phyloP scores from a whole-genome alignment of 1,284 basidiomycete genomes.

The Ganoderma multipileum region DNA sequence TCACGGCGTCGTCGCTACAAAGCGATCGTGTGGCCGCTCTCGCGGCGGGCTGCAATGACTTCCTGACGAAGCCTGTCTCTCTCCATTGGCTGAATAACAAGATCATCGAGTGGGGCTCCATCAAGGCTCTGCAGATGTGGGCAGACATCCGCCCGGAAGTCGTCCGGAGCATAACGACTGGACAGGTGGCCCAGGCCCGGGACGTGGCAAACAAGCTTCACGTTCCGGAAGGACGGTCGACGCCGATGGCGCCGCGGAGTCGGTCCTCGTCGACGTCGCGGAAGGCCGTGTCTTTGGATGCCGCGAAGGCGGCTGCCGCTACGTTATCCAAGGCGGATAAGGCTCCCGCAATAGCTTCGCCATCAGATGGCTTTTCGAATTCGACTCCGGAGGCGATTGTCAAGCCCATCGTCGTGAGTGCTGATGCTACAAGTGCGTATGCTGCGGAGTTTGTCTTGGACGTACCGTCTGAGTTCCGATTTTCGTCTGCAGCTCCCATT shows the following conservation, averaged over 20 bases:
- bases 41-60: conserved; percentile 98
- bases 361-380: conserved; percentile 11
- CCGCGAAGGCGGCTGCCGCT: conserved; percentile 28
- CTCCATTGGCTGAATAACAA: conserved; percentile 97
- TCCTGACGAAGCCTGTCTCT: conserved; percentile 97
- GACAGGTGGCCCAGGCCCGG: conserved; percentile 68
- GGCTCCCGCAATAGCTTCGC: conserved; percentile 2
- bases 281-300: conserved; percentile 27
- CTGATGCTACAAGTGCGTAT: conserved; percentile 6
- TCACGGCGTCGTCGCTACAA: conserved; percentile 94
- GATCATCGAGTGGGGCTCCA: conserved; percentile 97
- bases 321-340: conserved; percentile 25
- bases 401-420: not conserved
- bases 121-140: conserved; percentile 89
- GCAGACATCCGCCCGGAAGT: conserved; percentile 76
- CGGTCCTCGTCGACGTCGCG: conserved; percentile 40
- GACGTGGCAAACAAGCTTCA: conserved; percentile 72
- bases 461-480: conserved; percentile 3
- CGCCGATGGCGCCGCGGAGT: conserved; percentile 44
- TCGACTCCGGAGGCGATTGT: conserved; percentile 2
- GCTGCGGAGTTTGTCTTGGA: not conserved
- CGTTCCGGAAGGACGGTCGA: conserved; percentile 62
- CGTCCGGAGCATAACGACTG: conserved; percentile 57
- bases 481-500: conserved; percentile 14
- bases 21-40: conserved; percentile 95